Conservation (phyloP, 495 filamentous ascomycete species). For the Penicillium pulvis region DNA sequence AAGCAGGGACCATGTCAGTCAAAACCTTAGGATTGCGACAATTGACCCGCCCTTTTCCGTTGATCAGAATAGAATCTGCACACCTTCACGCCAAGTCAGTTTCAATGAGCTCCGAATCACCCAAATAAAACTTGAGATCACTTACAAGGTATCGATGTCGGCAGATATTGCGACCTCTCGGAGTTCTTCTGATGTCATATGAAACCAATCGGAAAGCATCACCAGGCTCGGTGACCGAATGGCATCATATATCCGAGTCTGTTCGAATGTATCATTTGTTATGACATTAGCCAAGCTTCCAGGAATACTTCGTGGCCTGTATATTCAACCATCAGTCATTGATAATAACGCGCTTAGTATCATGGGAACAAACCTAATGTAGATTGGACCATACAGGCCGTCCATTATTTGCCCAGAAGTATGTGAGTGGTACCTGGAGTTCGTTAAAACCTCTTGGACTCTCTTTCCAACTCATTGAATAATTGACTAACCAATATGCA, state of each 20-base stretch:
- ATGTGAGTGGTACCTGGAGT: slow-evolving; percentile 44
- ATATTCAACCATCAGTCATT: background rate
- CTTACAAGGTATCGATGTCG: background rate
- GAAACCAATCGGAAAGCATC: slow-evolving; percentile 52
- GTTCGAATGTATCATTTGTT: background rate
- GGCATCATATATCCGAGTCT: background rate
- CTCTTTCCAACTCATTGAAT: background rate
- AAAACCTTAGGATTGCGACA: slow-evolving; percentile 28
- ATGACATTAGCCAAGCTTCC: background rate
- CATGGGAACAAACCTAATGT: slow-evolving; percentile 17
- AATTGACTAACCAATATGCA: slow-evolving; percentile 44
- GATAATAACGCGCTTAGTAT: background rate
- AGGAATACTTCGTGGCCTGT: background rate
- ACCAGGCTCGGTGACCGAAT: slow-evolving; percentile 30
- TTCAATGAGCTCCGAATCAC: background rate
- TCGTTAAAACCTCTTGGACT: background rate
- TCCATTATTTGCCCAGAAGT: slow-evolving; percentile 48
- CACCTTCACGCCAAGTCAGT: slow-evolving; percentile 18
- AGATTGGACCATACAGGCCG: slow-evolving; percentile 54
- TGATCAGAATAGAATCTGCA: slow-evolving; percentile 51
- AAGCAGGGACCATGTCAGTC: too few relatives aligned
- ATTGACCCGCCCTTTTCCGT: slow-evolving; percentile 52
- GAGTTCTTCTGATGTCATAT: slow-evolving; percentile 40
- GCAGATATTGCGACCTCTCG: background rate
- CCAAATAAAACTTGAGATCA: background rate